Conservation (phyloP, 1,284 basidiomycete species). For the Boletus sp. region DNA sequence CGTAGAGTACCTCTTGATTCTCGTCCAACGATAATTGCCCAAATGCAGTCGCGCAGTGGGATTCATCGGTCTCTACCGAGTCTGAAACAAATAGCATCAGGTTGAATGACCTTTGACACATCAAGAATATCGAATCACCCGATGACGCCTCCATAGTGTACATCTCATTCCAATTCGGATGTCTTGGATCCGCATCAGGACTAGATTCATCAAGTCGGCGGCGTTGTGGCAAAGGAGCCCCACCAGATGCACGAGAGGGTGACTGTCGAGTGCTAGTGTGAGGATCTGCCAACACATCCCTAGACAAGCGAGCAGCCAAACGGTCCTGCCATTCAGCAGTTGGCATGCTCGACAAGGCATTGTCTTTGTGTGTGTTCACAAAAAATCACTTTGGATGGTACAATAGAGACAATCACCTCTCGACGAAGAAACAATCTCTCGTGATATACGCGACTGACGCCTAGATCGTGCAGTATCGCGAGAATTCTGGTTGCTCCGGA, state of each 20-base stretch:
- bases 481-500: slow-evolving; percentile 52
- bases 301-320: slow-evolving; percentile 51
- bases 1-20: slow-evolving; percentile 58
- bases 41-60: slow-evolving; percentile 38
- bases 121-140: slow-evolving; percentile 24
- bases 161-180: slow-evolving; percentile 50
- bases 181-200: slow-evolving; percentile 6
- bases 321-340: slow-evolving; percentile 76
- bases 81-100: slow-evolving; percentile 11
- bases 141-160: slow-evolving; percentile 48
- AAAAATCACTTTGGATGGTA: slow-evolving; percentile 4
- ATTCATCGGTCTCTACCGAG: slow-evolving; percentile 27
- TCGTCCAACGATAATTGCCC: slow-evolving; percentile 82
- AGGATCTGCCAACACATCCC: slow-evolving; percentile 22
- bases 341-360: slow-evolving; percentile 56
- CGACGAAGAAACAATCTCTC: slow-evolving; percentile 68
- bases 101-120: slow-evolving; percentile 1
- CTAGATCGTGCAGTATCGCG: slow-evolving; percentile 62
- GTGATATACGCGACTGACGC: slow-evolving; percentile 68
- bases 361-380: slow-evolving; percentile 40
- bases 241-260: slow-evolving; percentile 18
- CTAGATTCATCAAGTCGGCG: slow-evolving; percentile 37
- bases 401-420: slow-evolving; percentile 41
- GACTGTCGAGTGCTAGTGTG: slow-evolving; percentile 18
- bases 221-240: slow-evolving; percentile 39